Conservation (phyloP, 805 yeast genomes). For the Danielia reshetovae region DNA sequence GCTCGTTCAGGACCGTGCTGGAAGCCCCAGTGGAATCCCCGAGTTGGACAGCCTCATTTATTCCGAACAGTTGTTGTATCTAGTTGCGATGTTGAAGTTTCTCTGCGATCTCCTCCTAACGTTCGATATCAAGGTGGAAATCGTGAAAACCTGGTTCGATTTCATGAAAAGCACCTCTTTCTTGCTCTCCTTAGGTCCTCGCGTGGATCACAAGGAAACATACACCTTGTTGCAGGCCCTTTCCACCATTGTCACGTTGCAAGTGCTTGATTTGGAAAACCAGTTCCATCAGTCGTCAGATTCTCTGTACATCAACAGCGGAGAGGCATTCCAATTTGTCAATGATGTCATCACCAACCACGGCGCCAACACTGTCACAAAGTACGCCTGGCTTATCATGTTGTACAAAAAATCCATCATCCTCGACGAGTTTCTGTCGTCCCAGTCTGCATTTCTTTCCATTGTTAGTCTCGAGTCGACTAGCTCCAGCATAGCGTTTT, state of each 20-base stretch:
- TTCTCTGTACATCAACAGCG: slow-evolving; percentile 22
- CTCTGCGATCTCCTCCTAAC: slow-evolving; percentile 38
- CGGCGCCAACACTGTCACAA: slow-evolving; percentile 43
- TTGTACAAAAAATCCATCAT: slow-evolving; percentile 48
- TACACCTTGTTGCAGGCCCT: slow-evolving; percentile 41
- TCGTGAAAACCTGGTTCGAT: slow-evolving; percentile 52
- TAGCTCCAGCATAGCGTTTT: slow-evolving; percentile 3
- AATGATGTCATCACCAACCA: slow-evolving; percentile 33
- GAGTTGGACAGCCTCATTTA: slow-evolving; percentile 17
- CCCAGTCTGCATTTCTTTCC: slow-evolving; percentile 19
- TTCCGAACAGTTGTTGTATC: slow-evolving; percentile 30
- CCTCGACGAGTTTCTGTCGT: slow-evolving; percentile 30
- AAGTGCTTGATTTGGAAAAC: slow-evolving; percentile 55
- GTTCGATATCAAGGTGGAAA: slow-evolving; percentile 24
- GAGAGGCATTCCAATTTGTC: slow-evolving; percentile 33
- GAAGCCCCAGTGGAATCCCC: slow-evolving; percentile 11
- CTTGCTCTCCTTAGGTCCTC: slow-evolving; percentile 22
- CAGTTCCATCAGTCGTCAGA: slow-evolving; percentile 28
- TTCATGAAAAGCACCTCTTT: slow-evolving; percentile 39
- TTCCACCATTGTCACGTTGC: slow-evolving; percentile 45
- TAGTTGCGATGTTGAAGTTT: slow-evolving; percentile 33
- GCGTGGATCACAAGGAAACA: slow-evolving; percentile 23
- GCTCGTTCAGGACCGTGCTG: neutral
- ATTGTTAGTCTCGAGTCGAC: slow-evolving; percentile 14
- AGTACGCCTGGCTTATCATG: slow-evolving; percentile 66